Percentiles rank a stretch among this genome's conserved stretches.
phyloP scores from a whole-genome alignment of 805 yeast species.

The Kodamaea sagamina region DNA sequence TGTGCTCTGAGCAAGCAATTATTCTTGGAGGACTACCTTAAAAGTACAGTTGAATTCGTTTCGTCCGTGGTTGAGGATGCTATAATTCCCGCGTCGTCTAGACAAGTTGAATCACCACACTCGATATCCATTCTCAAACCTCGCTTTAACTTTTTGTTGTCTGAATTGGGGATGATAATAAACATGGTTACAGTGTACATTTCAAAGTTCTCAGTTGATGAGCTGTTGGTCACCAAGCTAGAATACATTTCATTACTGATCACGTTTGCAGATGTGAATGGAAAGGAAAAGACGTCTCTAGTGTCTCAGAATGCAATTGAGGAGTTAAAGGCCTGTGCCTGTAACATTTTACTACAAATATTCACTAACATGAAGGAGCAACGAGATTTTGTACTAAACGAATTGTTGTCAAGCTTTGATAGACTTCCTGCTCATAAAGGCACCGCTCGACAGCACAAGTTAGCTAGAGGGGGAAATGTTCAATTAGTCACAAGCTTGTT shows the following conservation, averaged over 20 bases:
- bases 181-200: constrained; percentile 15
- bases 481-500: constrained; percentile 52
- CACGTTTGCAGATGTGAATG: constrained; percentile 40
- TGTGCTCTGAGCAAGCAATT: constrained; percentile 45
- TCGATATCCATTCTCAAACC: constrained; percentile 13
- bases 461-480: constrained; percentile 48
- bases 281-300: constrained; percentile 23
- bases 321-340: constrained; percentile 27
- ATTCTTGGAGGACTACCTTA: constrained; percentile 47
- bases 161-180: constrained; percentile 17
- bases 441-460: constrained; percentile 43
- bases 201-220: constrained; percentile 34
- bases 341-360: constrained; percentile 35
- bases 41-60: constrained; percentile 42
- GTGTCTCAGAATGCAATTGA: constrained; percentile 25
- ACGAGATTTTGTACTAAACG: constrained; percentile 59
- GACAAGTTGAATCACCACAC: not conserved
- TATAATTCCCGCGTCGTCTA: constrained; percentile 18
- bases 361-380: constrained; percentile 50
- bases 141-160: constrained; percentile 14
- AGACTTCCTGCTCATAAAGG: constrained; percentile 49
- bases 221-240: constrained; percentile 54
- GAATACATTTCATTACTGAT: constrained; percentile 52
- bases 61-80: constrained; percentile 33
- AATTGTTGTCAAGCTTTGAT: constrained; percentile 54